Evolutionary conservation across 2,329 filamentous ascomycete species (phyloP), one percentile per base, ranked within the genome.

Genomic region (Penicillium sp.): DNA sequence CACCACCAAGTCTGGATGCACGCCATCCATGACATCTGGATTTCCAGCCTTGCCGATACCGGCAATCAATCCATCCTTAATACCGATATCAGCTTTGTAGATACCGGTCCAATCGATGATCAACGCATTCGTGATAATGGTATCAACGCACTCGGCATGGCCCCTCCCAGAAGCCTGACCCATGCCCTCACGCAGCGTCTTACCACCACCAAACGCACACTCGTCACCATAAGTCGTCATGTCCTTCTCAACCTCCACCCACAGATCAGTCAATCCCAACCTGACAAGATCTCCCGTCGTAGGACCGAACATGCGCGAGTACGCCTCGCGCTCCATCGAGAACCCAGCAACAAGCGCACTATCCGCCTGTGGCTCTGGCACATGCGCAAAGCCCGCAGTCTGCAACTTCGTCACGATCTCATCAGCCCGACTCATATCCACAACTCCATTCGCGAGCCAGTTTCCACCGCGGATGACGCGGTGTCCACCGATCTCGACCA

Each of bases 1-100:
- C 9, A 97, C 85, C 1, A 96, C 78, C 86, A 97, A 86, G 52
- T 86, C 82, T 0, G 85, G 80, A 55, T 88, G 81, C 6, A 97
- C 91, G 4, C 90, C 90, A 31, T 94, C 88, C 93, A 97, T 97
- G 44, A 96, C 86, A 74, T 97, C 93, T n/a, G 93, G 93, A 67
- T 97, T 97, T 18, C 93, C 93, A 14, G 93, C 91, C 75, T 97
- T 97, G 56, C 93, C 93, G 63, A 97, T 93, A 0, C 86, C 93
- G 27, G 88, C 87, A 66, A 97, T 97, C 38, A 89, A 71, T 2
- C 93, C 92, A 63, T 92, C 76, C 73, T 95, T 96, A 72, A 97
- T 87, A 27, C 93, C 93, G 69, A 97, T 96, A 72, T 97, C 93
- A 5, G 92, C 93, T 77, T 97, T 97, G 81, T 91, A 95, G 68